These are phyloP conservation scores for Pseudogymnoascus sp. DNA, from an alignment of 2,329 filamentous ascomycete species.

Conservation along the genomic window DNA sequence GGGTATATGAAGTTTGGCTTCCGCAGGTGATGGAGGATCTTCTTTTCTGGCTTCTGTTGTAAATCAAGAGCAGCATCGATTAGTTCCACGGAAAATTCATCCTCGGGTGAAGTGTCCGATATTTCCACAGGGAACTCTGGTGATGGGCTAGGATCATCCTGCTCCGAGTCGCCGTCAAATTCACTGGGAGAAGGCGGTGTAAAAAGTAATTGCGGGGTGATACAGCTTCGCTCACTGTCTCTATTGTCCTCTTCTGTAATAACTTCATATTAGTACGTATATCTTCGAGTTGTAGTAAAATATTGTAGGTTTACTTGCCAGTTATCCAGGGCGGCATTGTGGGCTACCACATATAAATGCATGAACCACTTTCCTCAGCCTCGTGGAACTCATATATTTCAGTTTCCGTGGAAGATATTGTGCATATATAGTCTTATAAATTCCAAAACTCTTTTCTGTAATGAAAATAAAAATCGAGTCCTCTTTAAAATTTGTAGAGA, in stretches of 20 bases:
- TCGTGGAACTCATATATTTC: not conserved
- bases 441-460: not conserved
- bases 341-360: not conserved
- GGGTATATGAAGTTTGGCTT: slow-evolving; percentile 16
- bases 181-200: not conserved
- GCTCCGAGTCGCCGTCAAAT: not conserved
- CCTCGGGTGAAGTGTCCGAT: not conserved
- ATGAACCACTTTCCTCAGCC: not conserved
- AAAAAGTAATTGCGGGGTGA: not conserved
- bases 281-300: not conserved
- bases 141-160: not conserved
- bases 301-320: not conserved
- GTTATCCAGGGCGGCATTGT: not conserved
- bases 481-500: not conserved
- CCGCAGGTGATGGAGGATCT: not conserved
- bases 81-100: not conserved
- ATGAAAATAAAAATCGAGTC: not conserved
- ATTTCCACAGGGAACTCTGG: not conserved
- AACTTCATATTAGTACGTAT: not conserved
- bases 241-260: not conserved
- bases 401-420: not conserved
- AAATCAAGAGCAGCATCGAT: not conserved
- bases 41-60: not conserved
- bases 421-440: not conserved
- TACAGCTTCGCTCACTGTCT: not conserved